A percentile compares a stretch with the other conserved stretches of the same genome.
Evolutionary conservation across 805 yeast genomes (phyloP).

Genomic region (Starmerella geochares): DNA sequence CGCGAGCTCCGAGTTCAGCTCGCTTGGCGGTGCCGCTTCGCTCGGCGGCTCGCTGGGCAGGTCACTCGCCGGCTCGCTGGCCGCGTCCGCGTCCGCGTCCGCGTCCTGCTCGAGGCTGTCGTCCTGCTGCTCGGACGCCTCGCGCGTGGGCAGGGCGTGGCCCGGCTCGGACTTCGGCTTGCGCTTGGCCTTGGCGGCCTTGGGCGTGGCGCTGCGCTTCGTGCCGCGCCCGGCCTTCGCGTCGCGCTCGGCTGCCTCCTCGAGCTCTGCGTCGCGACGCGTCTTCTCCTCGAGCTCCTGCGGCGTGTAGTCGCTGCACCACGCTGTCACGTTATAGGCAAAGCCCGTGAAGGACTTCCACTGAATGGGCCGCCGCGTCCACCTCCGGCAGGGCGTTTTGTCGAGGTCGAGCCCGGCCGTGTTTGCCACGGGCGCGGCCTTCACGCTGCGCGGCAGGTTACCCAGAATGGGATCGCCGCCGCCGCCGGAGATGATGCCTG

Average conservation of each 20-base stretch:
- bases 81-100: neutral
- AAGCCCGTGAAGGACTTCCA: conserved; percentile 41
- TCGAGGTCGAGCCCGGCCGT: conserved; percentile 36
- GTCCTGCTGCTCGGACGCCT: neutral
- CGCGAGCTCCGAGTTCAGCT: conserved; percentile 6
- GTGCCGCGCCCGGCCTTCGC: too few relatives aligned
- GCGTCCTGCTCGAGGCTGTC: neutral
- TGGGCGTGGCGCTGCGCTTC: neutral
- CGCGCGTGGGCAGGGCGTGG: conserved; percentile 2
- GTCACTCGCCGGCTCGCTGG: neutral
- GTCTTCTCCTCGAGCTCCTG: conserved; percentile 11
- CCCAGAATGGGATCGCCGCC: conserved; percentile 22
- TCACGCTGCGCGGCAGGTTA: conserved; percentile 21
- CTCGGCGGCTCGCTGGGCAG: conserved; percentile 5
- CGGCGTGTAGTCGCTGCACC: conserved; percentile 33
- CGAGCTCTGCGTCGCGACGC: conserved; percentile 6
- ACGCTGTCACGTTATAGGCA: conserved; percentile 31
- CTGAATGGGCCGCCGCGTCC: conserved; percentile 36
- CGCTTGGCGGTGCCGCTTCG: conserved; percentile 9
- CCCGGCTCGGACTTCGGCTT: conserved; percentile 4
- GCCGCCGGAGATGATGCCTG: conserved; percentile 10
- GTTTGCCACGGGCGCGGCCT: conserved; percentile 28
- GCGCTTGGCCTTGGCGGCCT: neutral
- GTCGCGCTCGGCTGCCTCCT: neutral
- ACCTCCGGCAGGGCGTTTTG: conserved; percentile 37